Evolutionary conservation across 352 stramenopile species (phyloP).

Genomic region (Lagenidium sp.): DNA sequence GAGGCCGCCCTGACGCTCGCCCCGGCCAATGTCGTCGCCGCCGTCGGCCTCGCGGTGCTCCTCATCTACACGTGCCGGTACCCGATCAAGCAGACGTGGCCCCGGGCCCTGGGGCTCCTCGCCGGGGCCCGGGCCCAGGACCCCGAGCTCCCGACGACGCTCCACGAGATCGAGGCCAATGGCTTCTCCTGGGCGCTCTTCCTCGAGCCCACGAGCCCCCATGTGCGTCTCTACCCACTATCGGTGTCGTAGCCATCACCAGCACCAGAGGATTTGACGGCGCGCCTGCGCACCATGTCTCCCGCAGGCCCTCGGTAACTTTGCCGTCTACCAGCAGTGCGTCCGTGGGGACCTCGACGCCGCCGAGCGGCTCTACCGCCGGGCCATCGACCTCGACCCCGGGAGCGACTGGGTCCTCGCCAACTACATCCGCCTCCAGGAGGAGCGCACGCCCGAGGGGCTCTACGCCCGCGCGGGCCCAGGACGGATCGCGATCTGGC

Average conservation of each 20-base stretch:
- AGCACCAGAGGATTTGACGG: no score
- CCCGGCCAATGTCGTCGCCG: constrained; percentile 23
- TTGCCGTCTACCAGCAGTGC: constrained; percentile 52
- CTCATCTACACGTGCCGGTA: constrained; percentile 56
- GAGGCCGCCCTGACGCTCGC: constrained; percentile 36
- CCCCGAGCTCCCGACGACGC: constrained; percentile 1
- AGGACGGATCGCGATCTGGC: constrained; percentile 30
- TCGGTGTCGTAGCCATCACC: no score
- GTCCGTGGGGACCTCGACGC: constrained; percentile 49
- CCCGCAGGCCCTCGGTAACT: constrained; percentile 49
- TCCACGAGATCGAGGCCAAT: constrained; percentile 37
- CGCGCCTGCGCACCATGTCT: no score
- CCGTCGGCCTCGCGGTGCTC: constrained; percentile 38
- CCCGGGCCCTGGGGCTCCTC: constrained; percentile 26
- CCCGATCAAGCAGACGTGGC: constrained; percentile 41
- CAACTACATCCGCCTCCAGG: constrained; percentile 50
- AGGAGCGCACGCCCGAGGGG: constrained; percentile 35
- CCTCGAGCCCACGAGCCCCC: constrained; percentile 32
- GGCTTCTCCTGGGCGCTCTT: constrained; percentile 62
- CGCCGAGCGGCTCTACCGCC: constrained; percentile 54
- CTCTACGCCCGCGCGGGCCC: constrained; percentile 41
- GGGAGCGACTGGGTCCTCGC: constrained; percentile 36
- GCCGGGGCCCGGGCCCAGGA: constrained; percentile 12
- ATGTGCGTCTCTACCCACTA: no score
- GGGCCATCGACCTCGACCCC: constrained; percentile 42